phyloP scores from a whole-genome alignment of 805 yeast genomes.

The Metschnikowia shivogae region DNA sequence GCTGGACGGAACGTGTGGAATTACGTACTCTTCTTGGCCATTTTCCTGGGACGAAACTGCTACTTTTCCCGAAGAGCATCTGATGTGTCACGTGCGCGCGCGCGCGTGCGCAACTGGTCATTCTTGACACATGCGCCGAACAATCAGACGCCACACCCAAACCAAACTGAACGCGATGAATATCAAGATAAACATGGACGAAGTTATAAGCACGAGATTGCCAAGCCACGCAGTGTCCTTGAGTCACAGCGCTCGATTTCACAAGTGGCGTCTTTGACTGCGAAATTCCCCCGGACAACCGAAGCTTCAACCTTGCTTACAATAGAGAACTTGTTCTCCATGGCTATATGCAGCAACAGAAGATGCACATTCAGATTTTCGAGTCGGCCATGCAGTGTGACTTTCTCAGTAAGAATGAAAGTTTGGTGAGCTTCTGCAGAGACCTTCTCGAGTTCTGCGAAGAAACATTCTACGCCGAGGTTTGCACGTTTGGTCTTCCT shows the following conservation, averaged over 20 bases:
- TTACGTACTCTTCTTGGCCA: constrained; percentile 41
- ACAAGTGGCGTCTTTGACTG: constrained; percentile 30
- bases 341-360: not conserved
- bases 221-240: not conserved
- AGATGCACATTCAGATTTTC: not conserved
- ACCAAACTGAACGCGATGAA: not conserved
- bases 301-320: not conserved
- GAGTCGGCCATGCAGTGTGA: not conserved
- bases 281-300: constrained; percentile 17
- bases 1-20: not conserved
- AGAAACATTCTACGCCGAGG: not conserved
- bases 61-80: constrained; percentile 3
- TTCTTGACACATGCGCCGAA: not conserved
- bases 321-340: not conserved
- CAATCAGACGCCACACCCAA: not conserved
- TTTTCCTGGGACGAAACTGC: constrained; percentile 9
- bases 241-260: constrained; percentile 1
- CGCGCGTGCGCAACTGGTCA: not conserved
- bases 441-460: constrained; percentile 1
- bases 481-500: constrained; percentile 8
- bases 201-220: not conserved
- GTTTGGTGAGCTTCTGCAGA: not conserved
- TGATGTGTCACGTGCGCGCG: constrained; percentile 1
- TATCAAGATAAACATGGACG: not conserved
- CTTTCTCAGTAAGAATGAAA: not conserved